Conservation (phyloP, 2,329 filamentous ascomycete species). For the Colletotrichum sp. region DNA sequence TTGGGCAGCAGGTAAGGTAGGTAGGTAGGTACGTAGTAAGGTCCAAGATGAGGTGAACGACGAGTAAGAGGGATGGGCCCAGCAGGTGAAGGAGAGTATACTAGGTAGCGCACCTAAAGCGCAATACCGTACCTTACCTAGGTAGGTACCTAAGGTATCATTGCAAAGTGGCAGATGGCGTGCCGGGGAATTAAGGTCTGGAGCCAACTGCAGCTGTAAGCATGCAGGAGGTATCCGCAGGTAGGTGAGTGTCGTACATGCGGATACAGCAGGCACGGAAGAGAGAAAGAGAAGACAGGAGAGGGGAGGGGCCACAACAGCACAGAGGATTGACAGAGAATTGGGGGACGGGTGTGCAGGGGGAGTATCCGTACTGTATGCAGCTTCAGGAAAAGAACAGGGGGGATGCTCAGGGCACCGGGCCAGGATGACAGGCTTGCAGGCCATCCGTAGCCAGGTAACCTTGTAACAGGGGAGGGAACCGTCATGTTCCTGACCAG, state of each 20-base stretch:
- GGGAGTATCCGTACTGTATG: background rate
- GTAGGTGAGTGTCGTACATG: background rate
- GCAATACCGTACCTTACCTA: background rate
- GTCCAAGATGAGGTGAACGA: background rate
- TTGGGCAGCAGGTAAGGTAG: background rate
- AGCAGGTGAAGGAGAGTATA: background rate
- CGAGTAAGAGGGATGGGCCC: background rate
- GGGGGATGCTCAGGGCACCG: background rate
- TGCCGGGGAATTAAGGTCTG: conserved; percentile 2
- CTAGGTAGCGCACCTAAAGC: background rate
- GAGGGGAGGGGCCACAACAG: background rate
- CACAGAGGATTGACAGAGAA: background rate
- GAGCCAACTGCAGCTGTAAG: background rate
- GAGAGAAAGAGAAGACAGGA: background rate
- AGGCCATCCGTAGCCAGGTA: background rate
- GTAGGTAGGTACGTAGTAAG: background rate
- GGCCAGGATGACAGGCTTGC: background rate
- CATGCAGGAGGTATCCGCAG: background rate
- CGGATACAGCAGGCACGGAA: background rate
- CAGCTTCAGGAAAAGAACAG: background rate
- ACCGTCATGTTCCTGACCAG: background rate
- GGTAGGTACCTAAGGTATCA: background rate
- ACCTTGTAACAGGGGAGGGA: background rate
- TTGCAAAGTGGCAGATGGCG: background rate
- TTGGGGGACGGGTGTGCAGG: conserved; percentile 10